Evolutionary conservation across 2,329 filamentous ascomycete genomes (phyloP).

Genomic region (Fusarium sp.): DNA sequence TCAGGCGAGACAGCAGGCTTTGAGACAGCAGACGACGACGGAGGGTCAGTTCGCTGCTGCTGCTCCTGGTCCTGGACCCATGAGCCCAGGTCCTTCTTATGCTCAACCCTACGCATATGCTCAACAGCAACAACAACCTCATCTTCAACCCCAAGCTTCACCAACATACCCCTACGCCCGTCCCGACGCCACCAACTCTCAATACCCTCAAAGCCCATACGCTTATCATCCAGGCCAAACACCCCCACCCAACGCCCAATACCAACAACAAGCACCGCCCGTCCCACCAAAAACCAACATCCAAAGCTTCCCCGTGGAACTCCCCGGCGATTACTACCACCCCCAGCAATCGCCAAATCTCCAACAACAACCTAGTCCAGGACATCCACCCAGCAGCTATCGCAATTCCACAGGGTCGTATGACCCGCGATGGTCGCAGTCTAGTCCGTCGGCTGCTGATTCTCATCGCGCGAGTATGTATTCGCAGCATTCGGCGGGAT

Average conservation of each 20-base stretch:
- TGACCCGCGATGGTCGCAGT: conserved; percentile 58
- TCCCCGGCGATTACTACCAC: conserved; percentile 63
- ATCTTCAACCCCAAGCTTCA: conserved; percentile 34
- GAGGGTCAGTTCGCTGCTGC: not conserved
- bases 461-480: conserved; percentile 44
- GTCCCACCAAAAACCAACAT: conserved; percentile 41
- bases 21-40: conserved; percentile 50
- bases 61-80: conserved; percentile 5
- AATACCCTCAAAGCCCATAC: conserved; percentile 38
- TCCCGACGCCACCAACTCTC: conserved; percentile 23
- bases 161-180: conserved; percentile 34
- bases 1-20: conserved; percentile 47
- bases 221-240: conserved; percentile 36
- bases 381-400: conserved; percentile 31
- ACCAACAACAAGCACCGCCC: conserved; percentile 41
- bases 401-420: conserved; percentile 42
- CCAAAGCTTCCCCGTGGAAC: conserved; percentile 53
- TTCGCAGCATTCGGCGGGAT: conserved; percentile 46
- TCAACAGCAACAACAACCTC: conserved; percentile 33
- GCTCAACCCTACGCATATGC: conserved; percentile 40
- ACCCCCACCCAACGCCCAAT: conserved; percentile 32
- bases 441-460: conserved; percentile 38
- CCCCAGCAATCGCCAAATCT: conserved; percentile 51
- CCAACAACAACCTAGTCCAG: conserved; percentile 41
- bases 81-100: conserved; percentile 37